phyloP scores from a whole-genome alignment of 1,139 yeast species.

The Kurtzmaniella natalensis region DNA sequence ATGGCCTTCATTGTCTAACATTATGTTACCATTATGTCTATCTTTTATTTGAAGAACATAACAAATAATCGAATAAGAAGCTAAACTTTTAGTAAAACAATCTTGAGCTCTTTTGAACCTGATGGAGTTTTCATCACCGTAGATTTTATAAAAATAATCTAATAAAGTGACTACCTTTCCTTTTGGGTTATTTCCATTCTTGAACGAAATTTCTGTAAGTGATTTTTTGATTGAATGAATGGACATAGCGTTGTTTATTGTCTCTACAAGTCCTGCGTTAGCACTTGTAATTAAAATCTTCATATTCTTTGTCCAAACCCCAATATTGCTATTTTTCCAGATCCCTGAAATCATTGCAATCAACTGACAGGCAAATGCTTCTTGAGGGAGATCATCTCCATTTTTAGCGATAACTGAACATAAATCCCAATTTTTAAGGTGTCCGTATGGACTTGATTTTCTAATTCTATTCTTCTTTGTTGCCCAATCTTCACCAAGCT shows the following conservation, averaged over 20 bases:
- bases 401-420: slow-evolving; percentile 95
- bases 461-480: slow-evolving; percentile 77
- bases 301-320: slow-evolving; percentile 91
- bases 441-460: slow-evolving; percentile 74
- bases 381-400: slow-evolving; percentile 93
- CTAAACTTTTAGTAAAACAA: slow-evolving; percentile 79
- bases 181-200: slow-evolving; percentile 59
- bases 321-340: slow-evolving; percentile 66
- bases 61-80: slow-evolving; percentile 84
- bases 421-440: slow-evolving; percentile 85
- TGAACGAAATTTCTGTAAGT: slow-evolving; percentile 67
- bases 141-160: slow-evolving; percentile 74
- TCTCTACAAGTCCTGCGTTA: slow-evolving; percentile 87
- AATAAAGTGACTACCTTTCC: slow-evolving; percentile 66
- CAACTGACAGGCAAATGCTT: slow-evolving; percentile 94
- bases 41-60: slow-evolving; percentile 89
- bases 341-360: slow-evolving; percentile 80
- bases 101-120: slow-evolving; percentile 70
- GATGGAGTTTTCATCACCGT: slow-evolving; percentile 54
- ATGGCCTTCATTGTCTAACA: slow-evolving; percentile 92
- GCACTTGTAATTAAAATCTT: slow-evolving; percentile 87
- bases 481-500: slow-evolving; percentile 92
- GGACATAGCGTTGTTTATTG: slow-evolving; percentile 89
- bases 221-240: slow-evolving; percentile 93
- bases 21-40: slow-evolving; percentile 93